Conservation (phyloP, 345 rosid species). For the Aquilaria yunnanensis region DNA sequence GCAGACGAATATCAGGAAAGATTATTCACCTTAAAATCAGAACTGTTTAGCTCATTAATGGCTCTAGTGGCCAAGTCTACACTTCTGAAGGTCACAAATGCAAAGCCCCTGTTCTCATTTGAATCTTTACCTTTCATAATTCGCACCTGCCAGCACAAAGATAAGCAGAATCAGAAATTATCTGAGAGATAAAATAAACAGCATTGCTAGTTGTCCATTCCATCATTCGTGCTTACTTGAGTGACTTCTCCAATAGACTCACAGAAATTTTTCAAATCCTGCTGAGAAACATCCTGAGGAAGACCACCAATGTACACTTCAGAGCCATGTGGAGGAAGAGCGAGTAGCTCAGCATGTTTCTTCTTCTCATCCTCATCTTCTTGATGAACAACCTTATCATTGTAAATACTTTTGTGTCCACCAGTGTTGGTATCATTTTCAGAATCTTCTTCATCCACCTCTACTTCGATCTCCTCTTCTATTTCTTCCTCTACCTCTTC, state of each 20-base stretch:
- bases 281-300: conserved; percentile 46
- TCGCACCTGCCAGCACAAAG: conserved; percentile 37
- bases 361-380: conserved; percentile 41
- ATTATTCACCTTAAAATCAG: conserved; percentile 50
- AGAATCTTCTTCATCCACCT: conserved; percentile 26
- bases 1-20: background rate
- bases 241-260: conserved; percentile 59
- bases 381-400: background rate
- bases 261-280: conserved; percentile 47
- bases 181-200: background rate
- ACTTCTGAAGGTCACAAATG: conserved; percentile 58
- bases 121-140: conserved; percentile 63
- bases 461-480: conserved; percentile 35
- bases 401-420: conserved; percentile 19
- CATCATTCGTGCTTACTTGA: conserved; percentile 31
- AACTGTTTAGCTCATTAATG: conserved; percentile 45
- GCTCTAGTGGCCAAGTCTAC: conserved; percentile 64
- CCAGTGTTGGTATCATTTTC: conserved; percentile 16
- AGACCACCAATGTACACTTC: conserved; percentile 62
- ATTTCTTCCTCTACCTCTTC: conserved; percentile 38
- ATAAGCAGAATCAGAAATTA: conserved; percentile 3
- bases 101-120: conserved; percentile 55
- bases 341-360: conserved; percentile 50
- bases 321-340: conserved; percentile 69
- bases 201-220: background rate